These are phyloP conservation scores for Ustulina deusta DNA, from an alignment of 2,329 filamentous ascomycete species.

Conservation along the genomic window DNA sequence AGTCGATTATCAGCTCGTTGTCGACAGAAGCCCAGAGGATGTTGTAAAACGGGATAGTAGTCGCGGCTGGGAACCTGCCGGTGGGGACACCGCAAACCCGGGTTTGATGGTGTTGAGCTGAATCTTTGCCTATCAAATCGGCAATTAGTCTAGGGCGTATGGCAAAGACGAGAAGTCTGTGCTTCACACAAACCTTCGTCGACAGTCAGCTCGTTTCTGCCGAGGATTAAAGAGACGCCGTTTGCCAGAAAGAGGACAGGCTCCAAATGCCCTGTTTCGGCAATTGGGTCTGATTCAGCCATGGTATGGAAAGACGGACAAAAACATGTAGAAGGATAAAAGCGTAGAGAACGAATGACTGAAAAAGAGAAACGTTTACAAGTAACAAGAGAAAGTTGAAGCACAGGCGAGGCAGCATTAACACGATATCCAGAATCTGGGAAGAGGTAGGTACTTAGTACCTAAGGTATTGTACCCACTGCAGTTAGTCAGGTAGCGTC, in stretches of 20 bases:
- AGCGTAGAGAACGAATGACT: constrained; percentile 32
- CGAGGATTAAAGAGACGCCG: constrained; percentile 20
- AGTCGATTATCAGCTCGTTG: constrained; percentile 75
- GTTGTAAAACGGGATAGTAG: constrained; percentile 79
- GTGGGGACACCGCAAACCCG: constrained; percentile 47
- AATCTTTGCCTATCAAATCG: constrained; percentile 42
- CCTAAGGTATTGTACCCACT: no score
- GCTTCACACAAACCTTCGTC: constrained; percentile 28
- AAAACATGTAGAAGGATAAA: constrained; percentile 18
- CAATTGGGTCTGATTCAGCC: constrained; percentile 13
- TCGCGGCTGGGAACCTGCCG: constrained; percentile 37
- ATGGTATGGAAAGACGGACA: constrained; percentile 10
- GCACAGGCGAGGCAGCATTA: not conserved
- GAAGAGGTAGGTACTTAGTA: not conserved
- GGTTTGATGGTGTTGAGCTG: constrained; percentile 41
- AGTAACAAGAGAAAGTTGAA: constrained; percentile 11
- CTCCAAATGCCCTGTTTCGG: not conserved
- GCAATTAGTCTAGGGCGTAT: constrained; percentile 7
- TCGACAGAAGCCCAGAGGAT: constrained; percentile 82
- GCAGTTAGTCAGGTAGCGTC: no score
- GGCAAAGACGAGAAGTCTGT: not conserved
- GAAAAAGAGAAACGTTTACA: constrained; percentile 14
- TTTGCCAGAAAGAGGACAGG: constrained; percentile 25
- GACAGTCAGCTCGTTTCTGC: constrained; percentile 16
- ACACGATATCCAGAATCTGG: constrained; percentile 2